These are phyloP conservation scores for Epithemia pelagica DNA, from an alignment of 108 stramenopile genomes.

Conservation along the genomic window DNA sequence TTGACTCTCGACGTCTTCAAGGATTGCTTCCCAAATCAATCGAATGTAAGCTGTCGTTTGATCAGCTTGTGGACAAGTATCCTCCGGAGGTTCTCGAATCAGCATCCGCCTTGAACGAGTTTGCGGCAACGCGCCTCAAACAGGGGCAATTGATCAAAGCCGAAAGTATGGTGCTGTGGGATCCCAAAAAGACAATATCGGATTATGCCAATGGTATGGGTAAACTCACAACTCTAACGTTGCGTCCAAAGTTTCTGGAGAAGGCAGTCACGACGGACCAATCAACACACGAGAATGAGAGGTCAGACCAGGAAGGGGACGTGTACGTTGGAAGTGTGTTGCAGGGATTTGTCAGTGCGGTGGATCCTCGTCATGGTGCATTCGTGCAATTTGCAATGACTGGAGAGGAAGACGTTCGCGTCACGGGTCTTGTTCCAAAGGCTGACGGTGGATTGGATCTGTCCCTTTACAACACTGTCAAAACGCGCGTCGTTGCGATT, in stretches of 20 bases:
- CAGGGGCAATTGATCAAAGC: constrained; percentile 74
- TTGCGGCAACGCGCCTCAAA: constrained; percentile 41
- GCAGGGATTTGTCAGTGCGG: constrained; percentile 57
- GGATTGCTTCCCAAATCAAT: constrained; percentile 16
- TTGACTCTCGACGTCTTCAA: not conserved
- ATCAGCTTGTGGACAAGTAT: constrained; percentile 68
- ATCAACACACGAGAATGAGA: not conserved
- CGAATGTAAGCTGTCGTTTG: constrained; percentile 76
- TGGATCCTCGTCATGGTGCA: constrained; percentile 69
- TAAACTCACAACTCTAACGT: constrained; percentile 51
- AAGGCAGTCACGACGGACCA: constrained; percentile 1
- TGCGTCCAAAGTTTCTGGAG: constrained; percentile 52
- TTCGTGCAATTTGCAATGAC: constrained; percentile 73
- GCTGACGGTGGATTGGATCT: constrained; percentile 67
- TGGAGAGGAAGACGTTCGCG: constrained; percentile 9
- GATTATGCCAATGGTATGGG: constrained; percentile 52
- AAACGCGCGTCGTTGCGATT: constrained; percentile 59
- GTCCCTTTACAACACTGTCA: constrained; percentile 46
- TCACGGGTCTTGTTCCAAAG: constrained; percentile 78
- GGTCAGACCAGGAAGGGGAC: constrained; percentile 28
- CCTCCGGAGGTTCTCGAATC: constrained; percentile 42
- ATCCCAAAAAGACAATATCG: constrained; percentile 37
- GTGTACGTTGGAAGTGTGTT: constrained; percentile 64
- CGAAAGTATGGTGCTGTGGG: constrained; percentile 54
- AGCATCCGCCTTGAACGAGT: constrained; percentile 46